Evolutionary conservation across 345 rosid species (phyloP).

Genomic region (Carallia pectinifolia): DNA sequence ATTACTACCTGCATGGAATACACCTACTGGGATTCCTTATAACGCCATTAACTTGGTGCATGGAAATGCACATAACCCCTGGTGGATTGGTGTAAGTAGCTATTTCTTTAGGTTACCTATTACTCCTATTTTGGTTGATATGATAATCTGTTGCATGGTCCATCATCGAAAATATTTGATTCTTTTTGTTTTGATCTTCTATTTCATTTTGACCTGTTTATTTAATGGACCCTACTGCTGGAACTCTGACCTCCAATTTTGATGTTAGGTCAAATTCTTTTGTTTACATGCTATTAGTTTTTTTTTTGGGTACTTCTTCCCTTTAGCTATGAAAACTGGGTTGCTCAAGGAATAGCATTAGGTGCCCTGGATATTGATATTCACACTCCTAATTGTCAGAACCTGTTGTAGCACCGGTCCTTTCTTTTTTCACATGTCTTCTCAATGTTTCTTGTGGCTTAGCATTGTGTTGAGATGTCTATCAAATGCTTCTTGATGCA

Average conservation of each 20-base stretch:
- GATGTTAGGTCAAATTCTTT: background rate
- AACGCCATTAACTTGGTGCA: slow-evolving; percentile 72
- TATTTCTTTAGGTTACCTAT: background rate
- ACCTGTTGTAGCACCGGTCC: no score
- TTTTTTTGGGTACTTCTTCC: background rate
- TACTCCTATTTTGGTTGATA: no score
- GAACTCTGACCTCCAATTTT: background rate
- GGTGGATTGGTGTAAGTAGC: slow-evolving; percentile 85
- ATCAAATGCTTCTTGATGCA: background rate
- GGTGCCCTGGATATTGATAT: no score
- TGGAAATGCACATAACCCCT: slow-evolving; percentile 72
- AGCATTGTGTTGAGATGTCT: background rate
- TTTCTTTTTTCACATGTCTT: background rate
- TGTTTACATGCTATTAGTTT: background rate
- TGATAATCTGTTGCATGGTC: background rate
- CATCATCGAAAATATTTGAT: background rate
- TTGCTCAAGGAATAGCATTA: no score
- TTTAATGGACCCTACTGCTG: background rate
- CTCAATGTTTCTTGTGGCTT: background rate
- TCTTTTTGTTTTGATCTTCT: background rate
- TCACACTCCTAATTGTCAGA: background rate
- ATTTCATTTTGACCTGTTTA: background rate
- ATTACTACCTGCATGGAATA: slow-evolving; percentile 89
- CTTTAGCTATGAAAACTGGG: background rate
- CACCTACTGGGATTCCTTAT: slow-evolving; percentile 79